Base-by-base conservation (phyloP, 306 rosid species). In the Oxytropis ochrocephala region DNA sequence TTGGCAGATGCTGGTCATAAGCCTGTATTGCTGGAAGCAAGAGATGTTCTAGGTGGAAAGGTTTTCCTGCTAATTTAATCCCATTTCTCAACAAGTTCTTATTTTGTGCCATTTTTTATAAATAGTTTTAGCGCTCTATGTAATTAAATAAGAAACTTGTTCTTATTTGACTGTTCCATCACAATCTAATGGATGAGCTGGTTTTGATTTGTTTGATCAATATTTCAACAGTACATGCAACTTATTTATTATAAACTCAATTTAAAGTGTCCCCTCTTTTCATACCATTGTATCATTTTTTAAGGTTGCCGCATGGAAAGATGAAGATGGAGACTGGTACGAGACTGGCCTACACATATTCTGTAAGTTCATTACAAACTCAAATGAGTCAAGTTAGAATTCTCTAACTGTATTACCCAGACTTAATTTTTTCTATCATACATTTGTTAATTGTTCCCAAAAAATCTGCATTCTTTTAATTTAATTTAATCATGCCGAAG, bases 31-130 rank as follows among this genome's bases (percentile, higher is more conserved):
- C 81, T 94, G 72, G 98, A 94, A 80, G 91, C 97, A 55, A 86
- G 96, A 82, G 98, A 94, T 61, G 98, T 94, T 69, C 84, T 94
- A 69, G 98, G 98, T 75, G 98, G 98, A 84, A 94, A 94, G 98
- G 98, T 90, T 74, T 71, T 80, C 67, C 68, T 42, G 70, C 86
- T 77, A 53, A 64, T 72, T 70, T 79, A 35, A 36, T 73, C 79
- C 53, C 59, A 33, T 52, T 70, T 68, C 18, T 63, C 47, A 54
- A 44, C 59, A 21, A 46, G 13, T 64, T 72, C 19, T 78, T 70
- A 60, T 46, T 52, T 72, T 39, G 46, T 50, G 41, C 21, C 13
- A 39, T 61, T 32, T 11, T 71, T 39, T 70, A 38, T 60, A 47
- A 8, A 48, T 43, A 53, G 17, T 57, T 73, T 79, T 62, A 65